phyloP scores from a whole-genome alignment of 345 rosid species.

The Combretum micranthum region DNA sequence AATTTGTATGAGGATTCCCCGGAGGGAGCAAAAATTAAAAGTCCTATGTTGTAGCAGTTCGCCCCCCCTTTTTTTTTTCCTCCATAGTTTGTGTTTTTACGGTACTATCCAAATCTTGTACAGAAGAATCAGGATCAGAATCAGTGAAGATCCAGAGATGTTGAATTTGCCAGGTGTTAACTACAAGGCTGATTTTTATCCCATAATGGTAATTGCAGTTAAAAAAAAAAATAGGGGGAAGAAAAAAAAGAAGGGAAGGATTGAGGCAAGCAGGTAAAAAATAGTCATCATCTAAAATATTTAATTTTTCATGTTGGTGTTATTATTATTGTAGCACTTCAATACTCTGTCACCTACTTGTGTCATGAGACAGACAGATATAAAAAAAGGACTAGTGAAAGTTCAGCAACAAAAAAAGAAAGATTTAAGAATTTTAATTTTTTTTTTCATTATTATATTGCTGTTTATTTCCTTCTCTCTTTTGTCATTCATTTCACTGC shows the following conservation, averaged over 20 bases:
- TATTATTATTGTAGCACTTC: constrained; percentile 10
- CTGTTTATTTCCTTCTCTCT: not conserved
- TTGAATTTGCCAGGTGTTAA: not conserved
- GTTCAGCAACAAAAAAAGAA: constrained; percentile 6
- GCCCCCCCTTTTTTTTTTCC: too few relatives aligned
- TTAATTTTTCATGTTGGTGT: not conserved
- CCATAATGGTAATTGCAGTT: constrained; percentile 2
- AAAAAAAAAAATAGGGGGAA: not conserved
- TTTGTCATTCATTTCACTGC: not conserved
- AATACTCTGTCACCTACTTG: constrained; percentile 13
- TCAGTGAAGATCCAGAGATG: constrained; percentile 1
- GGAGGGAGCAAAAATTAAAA: constrained; percentile 19
- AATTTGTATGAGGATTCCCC: constrained; percentile 15
- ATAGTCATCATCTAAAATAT: not conserved
- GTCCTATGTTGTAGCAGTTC: constrained; percentile 16
- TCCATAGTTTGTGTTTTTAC: constrained; percentile 19
- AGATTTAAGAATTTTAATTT: not conserved
- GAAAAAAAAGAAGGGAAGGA: not conserved
- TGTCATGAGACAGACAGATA: constrained; percentile 12
- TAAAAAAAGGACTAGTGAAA: constrained; percentile 4
- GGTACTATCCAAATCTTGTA: constrained; percentile 20
- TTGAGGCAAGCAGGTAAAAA: not conserved
- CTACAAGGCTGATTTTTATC: constrained; percentile 10
- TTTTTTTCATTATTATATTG: not conserved
- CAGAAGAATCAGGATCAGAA: constrained; percentile 16